Evolutionary conservation across 2,329 filamentous ascomycete genomes (phyloP).

Genomic region (Trichocomaceae sp.): DNA sequence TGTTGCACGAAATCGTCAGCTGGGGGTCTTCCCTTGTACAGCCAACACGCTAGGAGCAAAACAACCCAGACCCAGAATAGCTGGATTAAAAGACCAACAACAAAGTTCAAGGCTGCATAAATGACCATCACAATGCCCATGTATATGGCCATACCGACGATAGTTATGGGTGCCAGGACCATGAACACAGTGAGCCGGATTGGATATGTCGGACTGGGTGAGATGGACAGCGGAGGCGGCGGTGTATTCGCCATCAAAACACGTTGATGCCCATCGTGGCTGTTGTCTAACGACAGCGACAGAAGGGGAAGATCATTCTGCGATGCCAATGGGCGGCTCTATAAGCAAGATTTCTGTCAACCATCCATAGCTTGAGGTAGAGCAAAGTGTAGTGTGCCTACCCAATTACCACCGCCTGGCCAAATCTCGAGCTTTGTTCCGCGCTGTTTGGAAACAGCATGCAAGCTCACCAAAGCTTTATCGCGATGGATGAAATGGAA

Average conservation of each 20-base stretch:
- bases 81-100: too few species aligned
- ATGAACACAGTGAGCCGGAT: not conserved
- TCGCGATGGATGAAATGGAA: slow-evolving; percentile 5
- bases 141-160: not conserved
- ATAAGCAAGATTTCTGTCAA: not conserved
- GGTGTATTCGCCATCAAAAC: not conserved
- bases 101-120: not conserved
- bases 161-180: slow-evolving; percentile 3
- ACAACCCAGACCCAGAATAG: not conserved
- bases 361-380: not conserved
- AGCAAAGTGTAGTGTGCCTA: not conserved
- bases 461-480: not conserved
- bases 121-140: not conserved
- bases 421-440: slow-evolving; percentile 1
- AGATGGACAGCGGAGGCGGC: not conserved
- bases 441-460: not conserved
- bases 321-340: too few species aligned
- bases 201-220: slow-evolving; percentile 1
- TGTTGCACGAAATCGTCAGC: not conserved
- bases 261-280: too few species aligned
- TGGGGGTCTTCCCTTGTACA: slow-evolving; percentile 8
- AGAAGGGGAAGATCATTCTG: not conserved
- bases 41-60: not conserved
- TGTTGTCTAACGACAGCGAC: not conserved
- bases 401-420: not conserved